Evolutionary conservation across 345 rosid genomes (phyloP), one percentile per base, ranked within the genome.

Genomic region (Punica granatum): DNA sequence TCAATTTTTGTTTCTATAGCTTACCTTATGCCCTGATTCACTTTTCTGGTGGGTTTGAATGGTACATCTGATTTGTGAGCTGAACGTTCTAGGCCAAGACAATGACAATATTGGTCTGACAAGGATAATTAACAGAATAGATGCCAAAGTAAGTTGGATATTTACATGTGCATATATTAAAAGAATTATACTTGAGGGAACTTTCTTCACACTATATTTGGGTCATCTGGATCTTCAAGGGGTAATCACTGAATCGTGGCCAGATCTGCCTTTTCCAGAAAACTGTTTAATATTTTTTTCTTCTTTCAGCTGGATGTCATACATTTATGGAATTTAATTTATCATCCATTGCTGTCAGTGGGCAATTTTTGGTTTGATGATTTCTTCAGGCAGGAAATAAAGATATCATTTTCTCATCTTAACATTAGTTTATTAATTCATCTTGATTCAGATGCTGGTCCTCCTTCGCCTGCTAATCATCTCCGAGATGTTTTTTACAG

Each of bases 401-500:
- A n/a, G n/a, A n/a, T n/a, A n/a, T n/a, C n/a, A n/a, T n/a, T n/a
- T n/a, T n/a, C n/a, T n/a, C n/a, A n/a, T n/a, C 33, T 70, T 73
- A 28, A 75, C 49, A 65, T 63, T 71, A 37, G 7, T 54, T 64
- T 70, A 46, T 33, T 14, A 25, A 25, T 13, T 49, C 63, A 31
- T 67, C 70, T 31, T 31, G 43, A 64, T 73, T 68, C 77, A 90
- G 98, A 11, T 87, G 98, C 97, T 80, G 96, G 94, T 6, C 97
- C 96, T 11, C 89, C 94, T 61, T 87, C 86, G 25, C 96, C 94
- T 70, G 90, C 94, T 68, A 84, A 83, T 70, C 98, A 93, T 82
- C 70, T 93, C 54, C 80, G 92, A 70, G 85, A 86, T 16, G 90
- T 90, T 14, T 93, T 93, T 77, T 90, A 86, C 82, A 81, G 97